Base-by-base conservation (phyloP, 2,329 filamentous ascomycete species). In the Fusarium sublunatum region DNA sequence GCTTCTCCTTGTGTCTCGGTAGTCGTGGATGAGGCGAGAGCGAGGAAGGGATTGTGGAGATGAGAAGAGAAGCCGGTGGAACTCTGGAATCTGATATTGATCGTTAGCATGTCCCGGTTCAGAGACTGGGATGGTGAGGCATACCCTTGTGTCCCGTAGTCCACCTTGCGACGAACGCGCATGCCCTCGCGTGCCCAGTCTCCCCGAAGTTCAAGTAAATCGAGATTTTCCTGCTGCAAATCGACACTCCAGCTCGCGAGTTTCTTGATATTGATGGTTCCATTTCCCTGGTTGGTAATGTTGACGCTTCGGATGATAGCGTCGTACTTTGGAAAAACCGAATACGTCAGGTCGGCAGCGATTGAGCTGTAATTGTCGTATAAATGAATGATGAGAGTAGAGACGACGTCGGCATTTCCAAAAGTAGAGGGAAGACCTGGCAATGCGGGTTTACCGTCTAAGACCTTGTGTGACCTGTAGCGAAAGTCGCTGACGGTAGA, bases 31-130 rank as follows among this genome's bases (percentile, higher is more conserved):
- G 83, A 77, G 0, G 85, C 79, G 1, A 90, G 74, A 0, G 84
- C 79, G 19, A 89, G 78, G 74, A 89, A 89, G 0, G 87, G 86
- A 58, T 89, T 90, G 70, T 88, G 85, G 1, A 86, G 75, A 61
- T 88, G 85, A 0, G 86, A 88, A 0, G 86, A 86, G 67, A 86
- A 89, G 0, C 87, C 87, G 2, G 81, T 82, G 0, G 79, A 82
- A 60, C 86, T 88, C 13, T 84, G 83, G 71, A 89, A 89, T 7
- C 85, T 86, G 10, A 12, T 2, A 0, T 49, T 13, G 6, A 25
- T 38, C 13, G 36, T 52, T 5, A 12, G 10, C 2, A 34, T 5
- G 0, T 0, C 11, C 4, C 1, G 1, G 4, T 1, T 0, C 10
- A 0, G 3, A 5, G 8, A 6, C 2, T 9, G 2, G 0, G 4